Evolutionary conservation across 129 eudicot species (phyloP).

Genomic region (Escallonia herrerae): DNA sequence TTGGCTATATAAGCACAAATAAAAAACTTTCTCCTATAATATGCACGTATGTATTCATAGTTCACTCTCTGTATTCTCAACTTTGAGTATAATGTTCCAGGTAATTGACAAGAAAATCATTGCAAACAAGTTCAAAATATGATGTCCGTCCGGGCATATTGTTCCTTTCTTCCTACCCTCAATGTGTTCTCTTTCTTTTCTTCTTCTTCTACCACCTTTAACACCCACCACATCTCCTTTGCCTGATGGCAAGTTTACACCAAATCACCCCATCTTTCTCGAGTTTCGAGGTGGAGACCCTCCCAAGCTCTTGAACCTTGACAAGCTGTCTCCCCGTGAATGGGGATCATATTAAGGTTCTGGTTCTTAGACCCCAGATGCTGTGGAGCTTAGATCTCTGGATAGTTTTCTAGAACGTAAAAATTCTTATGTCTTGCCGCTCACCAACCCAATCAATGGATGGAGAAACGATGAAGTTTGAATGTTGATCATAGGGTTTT

Average conservation of each 20-base stretch:
- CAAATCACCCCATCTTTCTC: neutral
- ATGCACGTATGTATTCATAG: no score
- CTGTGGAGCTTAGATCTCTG: constrained; percentile 22
- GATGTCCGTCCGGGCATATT: no score
- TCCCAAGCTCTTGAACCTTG: constrained; percentile 25
- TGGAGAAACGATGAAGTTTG: no score
- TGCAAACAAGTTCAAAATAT: no score
- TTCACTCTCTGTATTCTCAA: no score
- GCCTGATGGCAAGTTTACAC: neutral
- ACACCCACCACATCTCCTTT: neutral
- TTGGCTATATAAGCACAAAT: no score
- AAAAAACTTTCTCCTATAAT: no score
- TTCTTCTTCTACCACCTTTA: no score
- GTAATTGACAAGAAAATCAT: no score
- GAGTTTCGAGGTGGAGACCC: neutral
- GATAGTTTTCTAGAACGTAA: constrained; percentile 25
- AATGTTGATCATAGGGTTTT: constrained; percentile 10
- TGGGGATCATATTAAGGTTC: constrained; percentile 8
- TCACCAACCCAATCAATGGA: constrained; percentile 10
- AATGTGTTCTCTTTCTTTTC: no score
- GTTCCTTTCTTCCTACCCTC: no score
- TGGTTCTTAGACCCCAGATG: constrained; percentile 43
- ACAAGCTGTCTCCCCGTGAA: constrained; percentile 18
- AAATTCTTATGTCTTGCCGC: constrained; percentile 28
- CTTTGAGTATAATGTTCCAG: no score